Base-by-base conservation (phyloP, 1,284 basidiomycete species). In the Irpex lacteus region DNA sequence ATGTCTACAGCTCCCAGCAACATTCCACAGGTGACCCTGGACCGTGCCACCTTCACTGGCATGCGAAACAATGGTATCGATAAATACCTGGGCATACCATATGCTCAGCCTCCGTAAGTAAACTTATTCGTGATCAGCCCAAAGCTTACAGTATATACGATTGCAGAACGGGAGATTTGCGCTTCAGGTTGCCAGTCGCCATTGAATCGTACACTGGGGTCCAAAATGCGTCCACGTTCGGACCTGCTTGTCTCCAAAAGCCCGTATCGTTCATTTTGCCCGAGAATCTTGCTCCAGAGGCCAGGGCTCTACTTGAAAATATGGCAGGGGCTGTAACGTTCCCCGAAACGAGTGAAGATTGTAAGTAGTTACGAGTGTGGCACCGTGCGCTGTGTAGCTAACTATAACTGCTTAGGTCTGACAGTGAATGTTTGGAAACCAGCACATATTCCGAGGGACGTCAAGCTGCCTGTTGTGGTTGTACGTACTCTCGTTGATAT, bases 391-490 rank as follows among this genome's bases (percentile, higher is more conserved):
- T 26, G 19, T 19, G 11, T 3, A 8, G 15, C 26, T 60, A 6
- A 26, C 5, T 6, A 34, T 34, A 6, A 34, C 32, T 34, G 32
- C 32, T 44, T 61, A 82, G 87, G 87, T 70, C 73, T 89, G 49
- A 82, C 78, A 0, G 67, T 88, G 65, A 89, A 89, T 70, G 81
- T 89, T 6, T 75, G 83, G 62, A 81, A 77, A 47, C 83, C 86
- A 3, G 71, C 77, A 2, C 73, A 70, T 18, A 73, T 77, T 1
- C 75, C 72, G 0, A 56, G 77, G 1, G 68, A 66, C 0, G 77
- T 78, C 0, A 81, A 81, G 44, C 73, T 87, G 26, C 87, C 88
- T 0, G 85, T 90, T 4, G 76, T 86, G 13, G 78, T 81, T 47
- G 85, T 86, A 69, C 64, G 80, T 75, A 7, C 15, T 21, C 11